Conservation (phyloP, 176 grass and related monocot species). For the Triticum turgidum region DNA sequence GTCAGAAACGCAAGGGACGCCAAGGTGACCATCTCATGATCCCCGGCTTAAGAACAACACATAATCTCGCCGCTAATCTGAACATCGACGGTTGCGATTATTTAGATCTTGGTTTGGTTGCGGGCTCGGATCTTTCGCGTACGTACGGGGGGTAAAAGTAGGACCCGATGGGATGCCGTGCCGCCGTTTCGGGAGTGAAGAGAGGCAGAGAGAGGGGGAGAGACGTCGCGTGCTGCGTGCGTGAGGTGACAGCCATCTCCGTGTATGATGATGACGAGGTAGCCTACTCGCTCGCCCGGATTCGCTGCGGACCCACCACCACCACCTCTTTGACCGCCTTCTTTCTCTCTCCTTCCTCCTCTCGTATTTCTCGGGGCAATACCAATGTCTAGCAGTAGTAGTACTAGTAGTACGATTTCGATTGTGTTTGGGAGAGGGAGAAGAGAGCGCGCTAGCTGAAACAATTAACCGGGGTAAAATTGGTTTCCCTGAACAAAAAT, state of each 20-base stretch:
- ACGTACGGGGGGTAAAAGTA: slow-evolving; percentile 7
- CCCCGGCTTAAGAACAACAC: not conserved
- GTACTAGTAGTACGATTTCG: not conserved
- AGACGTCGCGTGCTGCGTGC: not conserved
- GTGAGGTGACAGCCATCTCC: slow-evolving; percentile 42
- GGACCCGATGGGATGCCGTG: slow-evolving; percentile 8
- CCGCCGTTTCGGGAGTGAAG: slow-evolving; percentile 39
- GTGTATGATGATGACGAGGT: slow-evolving; percentile 32
- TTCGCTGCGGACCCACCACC: slow-evolving; percentile 15
- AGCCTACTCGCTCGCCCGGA: slow-evolving; percentile 28
- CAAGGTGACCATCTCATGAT: slow-evolving; percentile 51
- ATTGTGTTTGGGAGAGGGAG: not conserved
- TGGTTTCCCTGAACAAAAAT: not conserved
- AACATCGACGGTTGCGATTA: not conserved
- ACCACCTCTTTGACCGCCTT: slow-evolving; percentile 22
- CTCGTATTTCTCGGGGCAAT: not conserved
- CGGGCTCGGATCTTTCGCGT: slow-evolving; percentile 15
- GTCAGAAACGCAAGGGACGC: slow-evolving; percentile 83
- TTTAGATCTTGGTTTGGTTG: not conserved
- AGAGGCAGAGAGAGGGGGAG: not conserved
- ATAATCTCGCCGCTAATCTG: not conserved
- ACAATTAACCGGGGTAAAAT: not conserved
- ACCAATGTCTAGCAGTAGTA: no score
- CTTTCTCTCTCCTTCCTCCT: not conserved
- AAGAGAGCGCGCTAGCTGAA: not conserved